Evolutionary conservation across 768 basidiomycete species (phyloP).

Genomic region (Termitomyces sp.): DNA sequence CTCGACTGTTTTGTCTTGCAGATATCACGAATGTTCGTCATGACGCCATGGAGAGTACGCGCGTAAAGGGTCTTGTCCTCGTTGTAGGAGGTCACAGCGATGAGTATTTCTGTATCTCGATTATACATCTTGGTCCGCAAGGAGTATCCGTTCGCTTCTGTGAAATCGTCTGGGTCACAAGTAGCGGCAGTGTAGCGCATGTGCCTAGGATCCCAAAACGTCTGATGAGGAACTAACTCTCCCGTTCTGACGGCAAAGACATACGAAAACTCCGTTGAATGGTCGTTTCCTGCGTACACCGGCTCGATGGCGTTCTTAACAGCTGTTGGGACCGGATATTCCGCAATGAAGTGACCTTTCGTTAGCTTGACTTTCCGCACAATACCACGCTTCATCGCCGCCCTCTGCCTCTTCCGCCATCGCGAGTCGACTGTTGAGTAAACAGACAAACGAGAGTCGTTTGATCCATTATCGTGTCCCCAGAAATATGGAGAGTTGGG

Average conservation of each 20-base stretch:
- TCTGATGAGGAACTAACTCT: background rate
- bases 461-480: slow-evolving; percentile 10
- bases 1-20: slow-evolving; percentile 93
- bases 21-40: slow-evolving; percentile 96
- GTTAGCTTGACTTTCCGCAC: slow-evolving; percentile 91
- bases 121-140: slow-evolving; percentile 84
- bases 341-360: slow-evolving; percentile 86
- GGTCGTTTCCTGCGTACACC: slow-evolving; percentile 60
- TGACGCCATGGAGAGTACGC: slow-evolving; percentile 90
- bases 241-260: slow-evolving; percentile 20
- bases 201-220: slow-evolving; percentile 41
- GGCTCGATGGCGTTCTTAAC: slow-evolving; percentile 78
- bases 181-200: slow-evolving; percentile 94
- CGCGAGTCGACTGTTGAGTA: slow-evolving; percentile 48
- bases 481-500: slow-evolving; percentile 17
- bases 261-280: slow-evolving; percentile 90
- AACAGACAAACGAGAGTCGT: slow-evolving; percentile 42
- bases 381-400: slow-evolving; percentile 84
- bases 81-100: slow-evolving; percentile 92
- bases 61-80: slow-evolving; percentile 88
- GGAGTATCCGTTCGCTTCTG: slow-evolving; percentile 73
- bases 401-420: slow-evolving; percentile 76
- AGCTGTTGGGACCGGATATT: slow-evolving; percentile 83
- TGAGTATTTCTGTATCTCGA: slow-evolving; percentile 87
- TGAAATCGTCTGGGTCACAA: slow-evolving; percentile 86